Evolutionary conservation across 495 filamentous ascomycete species (phyloP).

Genomic region (Penicillium desertorum): DNA sequence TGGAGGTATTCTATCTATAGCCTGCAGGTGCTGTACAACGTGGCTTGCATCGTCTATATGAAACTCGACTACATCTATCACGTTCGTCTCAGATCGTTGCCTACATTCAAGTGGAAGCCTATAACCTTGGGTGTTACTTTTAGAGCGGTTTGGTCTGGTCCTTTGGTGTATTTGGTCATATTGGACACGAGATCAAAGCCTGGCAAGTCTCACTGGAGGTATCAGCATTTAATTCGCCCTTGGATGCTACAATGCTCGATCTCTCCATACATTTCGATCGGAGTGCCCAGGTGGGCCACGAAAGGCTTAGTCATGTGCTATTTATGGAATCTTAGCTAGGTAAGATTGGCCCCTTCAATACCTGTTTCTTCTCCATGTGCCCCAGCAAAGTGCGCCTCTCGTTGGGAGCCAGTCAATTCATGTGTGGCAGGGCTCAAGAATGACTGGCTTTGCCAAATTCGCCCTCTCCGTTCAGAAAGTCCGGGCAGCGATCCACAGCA

Average conservation of each 20-base stretch:
- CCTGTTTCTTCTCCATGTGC: not conserved
- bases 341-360: not conserved
- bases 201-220: not conserved
- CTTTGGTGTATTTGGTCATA: not conserved
- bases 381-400: constrained; percentile 11
- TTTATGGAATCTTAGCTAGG: not conserved
- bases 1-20: not conserved
- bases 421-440: constrained; percentile 33
- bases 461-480: constrained; percentile 36
- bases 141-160: not conserved
- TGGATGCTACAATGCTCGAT: not conserved
- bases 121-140: not conserved
- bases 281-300: not conserved
- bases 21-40: not conserved
- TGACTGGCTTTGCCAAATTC: constrained; percentile 40
- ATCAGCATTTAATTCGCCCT: not conserved
- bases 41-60: not conserved
- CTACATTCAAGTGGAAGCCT: not conserved
- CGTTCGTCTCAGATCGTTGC: not conserved
- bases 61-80: not conserved
- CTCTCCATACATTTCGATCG: not conserved
- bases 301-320: constrained; percentile 12
- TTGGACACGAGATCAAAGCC: not conserved
- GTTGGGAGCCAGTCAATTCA: constrained; percentile 33
- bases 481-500: constrained; percentile 36